Evolutionary conservation across 805 yeast species (phyloP), one percentile per base, ranked within the genome.

Genomic region (Saccharomyces paradoxus): DNA sequence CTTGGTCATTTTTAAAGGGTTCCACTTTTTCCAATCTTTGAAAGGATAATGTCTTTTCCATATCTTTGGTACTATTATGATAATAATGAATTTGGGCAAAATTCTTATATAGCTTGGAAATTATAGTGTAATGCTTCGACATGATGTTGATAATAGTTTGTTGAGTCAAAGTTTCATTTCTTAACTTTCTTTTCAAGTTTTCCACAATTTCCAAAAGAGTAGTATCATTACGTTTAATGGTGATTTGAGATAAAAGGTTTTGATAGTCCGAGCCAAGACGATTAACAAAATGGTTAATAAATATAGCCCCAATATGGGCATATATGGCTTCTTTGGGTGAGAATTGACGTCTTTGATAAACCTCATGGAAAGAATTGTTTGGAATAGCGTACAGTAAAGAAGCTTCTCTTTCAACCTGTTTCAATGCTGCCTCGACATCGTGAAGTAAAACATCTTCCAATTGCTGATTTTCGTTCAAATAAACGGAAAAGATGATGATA

Each of bases 311-410:
- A 71, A 90, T 86, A 71, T 92, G 98, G 48, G 97, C 95, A 69
- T 94, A 94, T 55, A 90, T 85, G 49, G 91, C 83, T 74, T 94
- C 99, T 74, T 92, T 98, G 62, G 95, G 83, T 1, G 97, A 90
- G 71, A 92, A 79, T 60, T 83, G 83, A 53, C 92, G 86, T 51
- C 76, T 70, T 58, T 86, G 83, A 67, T 91, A 91, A 55, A 83
- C 77, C 52, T 79, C 78, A 62, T 83, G 84, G 77, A 91, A 92
- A 62, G 82, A 77, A 66, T 89, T 88, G 71, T 87, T 84, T 51
- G 99, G 99, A 61, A 92, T 81, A 63, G 96, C 87, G 73, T 87
- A 94, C 61, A 92, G 77, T 63, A 94, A 78, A 4, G 97, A 89
- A 37, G 96, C 96, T 73, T 92, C 99, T 74, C 89, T 90, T 66